Evolutionary conservation across 1,284 basidiomycete genomes (phyloP).

Genomic region (Austroboletus niveus): DNA sequence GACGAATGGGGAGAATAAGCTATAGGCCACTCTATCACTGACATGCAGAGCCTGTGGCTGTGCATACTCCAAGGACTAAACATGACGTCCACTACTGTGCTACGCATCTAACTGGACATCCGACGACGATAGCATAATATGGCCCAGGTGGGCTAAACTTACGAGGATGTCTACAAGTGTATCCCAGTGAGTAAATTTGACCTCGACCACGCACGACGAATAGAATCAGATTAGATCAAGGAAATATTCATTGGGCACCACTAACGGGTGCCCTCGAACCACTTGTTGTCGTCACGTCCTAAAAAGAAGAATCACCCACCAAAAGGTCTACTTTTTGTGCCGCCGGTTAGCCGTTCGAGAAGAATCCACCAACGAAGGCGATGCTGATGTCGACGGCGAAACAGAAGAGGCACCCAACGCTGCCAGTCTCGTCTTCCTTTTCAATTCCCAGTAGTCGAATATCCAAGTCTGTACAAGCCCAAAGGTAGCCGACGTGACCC

Average conservation of each 20-base stretch:
- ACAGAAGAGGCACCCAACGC: slow-evolving; percentile 2
- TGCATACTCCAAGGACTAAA: slow-evolving; percentile 4
- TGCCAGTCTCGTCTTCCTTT: slow-evolving; percentile 37
- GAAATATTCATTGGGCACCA: slow-evolving; percentile 53
- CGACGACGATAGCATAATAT: background rate
- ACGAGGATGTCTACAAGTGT: background rate
- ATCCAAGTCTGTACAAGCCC: slow-evolving; percentile 77
- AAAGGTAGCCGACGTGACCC: slow-evolving; percentile 80
- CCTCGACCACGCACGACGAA: background rate
- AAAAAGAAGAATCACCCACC: slow-evolving; percentile 13
- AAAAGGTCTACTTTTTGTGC: slow-evolving; percentile 14
- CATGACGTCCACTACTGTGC: too few relatives aligned
- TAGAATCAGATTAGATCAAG: slow-evolving; percentile 88
- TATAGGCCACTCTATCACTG: too few relatives aligned
- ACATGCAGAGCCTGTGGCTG: slow-evolving; percentile 30
- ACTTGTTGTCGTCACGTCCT: slow-evolving; percentile 68
- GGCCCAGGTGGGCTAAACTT: too few relatives aligned
- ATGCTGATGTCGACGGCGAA: background rate
- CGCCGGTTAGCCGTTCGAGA: background rate
- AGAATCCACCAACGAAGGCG: background rate
- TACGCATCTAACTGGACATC: background rate
- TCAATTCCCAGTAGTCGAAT: slow-evolving; percentile 63
- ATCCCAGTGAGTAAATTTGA: slow-evolving; percentile 10
- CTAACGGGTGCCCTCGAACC: slow-evolving; percentile 60
- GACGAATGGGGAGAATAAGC: too few relatives aligned